A percentile compares a stretch with the other conserved stretches of the same genome.
Conservation (phyloP, 108 stramenopile genomes). For the Cyclotella cryptica region DNA sequence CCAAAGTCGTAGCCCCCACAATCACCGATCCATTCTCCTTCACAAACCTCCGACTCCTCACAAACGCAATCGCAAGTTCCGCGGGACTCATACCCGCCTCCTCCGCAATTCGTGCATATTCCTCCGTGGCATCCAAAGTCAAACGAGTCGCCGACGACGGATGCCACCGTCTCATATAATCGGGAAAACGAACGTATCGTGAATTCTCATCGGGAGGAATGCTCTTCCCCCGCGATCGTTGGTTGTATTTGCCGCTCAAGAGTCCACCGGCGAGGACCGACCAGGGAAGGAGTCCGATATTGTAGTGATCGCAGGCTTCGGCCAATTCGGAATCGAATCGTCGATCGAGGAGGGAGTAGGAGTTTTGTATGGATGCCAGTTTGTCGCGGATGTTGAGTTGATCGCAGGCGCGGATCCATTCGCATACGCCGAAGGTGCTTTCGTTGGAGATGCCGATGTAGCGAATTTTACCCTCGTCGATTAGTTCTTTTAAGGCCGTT, state of each 20-base stretch:
- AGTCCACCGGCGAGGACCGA: conserved; percentile 91
- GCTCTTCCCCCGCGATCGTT: conserved; percentile 7
- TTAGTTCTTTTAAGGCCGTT: conserved; percentile 75
- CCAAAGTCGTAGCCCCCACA: conserved; percentile 90
- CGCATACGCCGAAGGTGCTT: conserved; percentile 89
- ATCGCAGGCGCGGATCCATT: conserved; percentile 48
- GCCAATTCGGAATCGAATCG: conserved; percentile 86
- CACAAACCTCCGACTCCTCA: conserved; percentile 80
- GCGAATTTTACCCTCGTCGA: conserved; percentile 82
- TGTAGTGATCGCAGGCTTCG: conserved; percentile 87
- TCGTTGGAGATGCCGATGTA: conserved; percentile 92
- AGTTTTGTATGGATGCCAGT: conserved; percentile 86
- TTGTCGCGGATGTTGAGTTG: conserved; percentile 68
- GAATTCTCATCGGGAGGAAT: conserved; percentile 47
- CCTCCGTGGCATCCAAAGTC: conserved; percentile 69
- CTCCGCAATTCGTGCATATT: conserved; percentile 77
- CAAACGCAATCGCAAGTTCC: conserved; percentile 85
- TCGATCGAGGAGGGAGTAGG: conserved; percentile 83
- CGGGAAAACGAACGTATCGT: conserved; percentile 80
- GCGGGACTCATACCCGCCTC: conserved; percentile 75
- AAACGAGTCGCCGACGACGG: conserved; percentile 55
- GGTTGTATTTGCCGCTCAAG: conserved; percentile 82
- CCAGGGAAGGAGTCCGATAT: conserved; percentile 89
- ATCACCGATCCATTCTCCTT: conserved; percentile 71
- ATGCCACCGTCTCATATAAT: conserved; percentile 84